These are phyloP conservation scores for Populus tremula DNA, from an alignment of 345 rosid genomes.

Conservation along the genomic window DNA sequence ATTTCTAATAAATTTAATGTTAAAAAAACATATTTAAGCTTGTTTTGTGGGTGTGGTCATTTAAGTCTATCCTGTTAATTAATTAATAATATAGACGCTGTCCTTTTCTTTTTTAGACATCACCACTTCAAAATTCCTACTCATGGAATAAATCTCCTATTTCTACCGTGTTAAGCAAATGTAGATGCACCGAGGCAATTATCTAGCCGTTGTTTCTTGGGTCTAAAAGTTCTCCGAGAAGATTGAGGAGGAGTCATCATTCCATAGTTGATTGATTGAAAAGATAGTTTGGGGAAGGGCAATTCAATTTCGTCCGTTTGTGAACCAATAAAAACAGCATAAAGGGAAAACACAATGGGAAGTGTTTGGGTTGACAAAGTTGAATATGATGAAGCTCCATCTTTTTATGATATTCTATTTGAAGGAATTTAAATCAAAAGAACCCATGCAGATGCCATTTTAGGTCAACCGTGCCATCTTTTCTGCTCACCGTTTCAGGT, in stretches of 20 bases:
- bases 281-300: background rate
- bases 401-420: background rate
- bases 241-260: background rate
- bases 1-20: too few relatives aligned
- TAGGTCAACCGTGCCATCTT: background rate
- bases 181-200: conserved; percentile 15
- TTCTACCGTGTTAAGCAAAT: conserved; percentile 37
- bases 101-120: background rate
- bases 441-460: background rate
- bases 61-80: too few relatives aligned
- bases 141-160: conserved; percentile 31
- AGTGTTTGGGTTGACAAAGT: background rate
- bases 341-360: background rate
- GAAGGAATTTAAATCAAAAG: background rate
- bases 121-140: conserved; percentile 21
- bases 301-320: conserved; percentile 5
- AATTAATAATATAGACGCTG: too few relatives aligned
- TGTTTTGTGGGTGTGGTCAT: too few relatives aligned
- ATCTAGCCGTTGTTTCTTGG: conserved; percentile 6
- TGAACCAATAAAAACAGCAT: background rate
- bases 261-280: background rate
- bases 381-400: conserved; percentile 8
- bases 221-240: background rate
- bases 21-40: too few relatives aligned
- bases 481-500: background rate